Base-by-base conservation (phyloP, 2,329 filamentous ascomycete genomes). In the Aureobasidium subglaciale region DNA sequence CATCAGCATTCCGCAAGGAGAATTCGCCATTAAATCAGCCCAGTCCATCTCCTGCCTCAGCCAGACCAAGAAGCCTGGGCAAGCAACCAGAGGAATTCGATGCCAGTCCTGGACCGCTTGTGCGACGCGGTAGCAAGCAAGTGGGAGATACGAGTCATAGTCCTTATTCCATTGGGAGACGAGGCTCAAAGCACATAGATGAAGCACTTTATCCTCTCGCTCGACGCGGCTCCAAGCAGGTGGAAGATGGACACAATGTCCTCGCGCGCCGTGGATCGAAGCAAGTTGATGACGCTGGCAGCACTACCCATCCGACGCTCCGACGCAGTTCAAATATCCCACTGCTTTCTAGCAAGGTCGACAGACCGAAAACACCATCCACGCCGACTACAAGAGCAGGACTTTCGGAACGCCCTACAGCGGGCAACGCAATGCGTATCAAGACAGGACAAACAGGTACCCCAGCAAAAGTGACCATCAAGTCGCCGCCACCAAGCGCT, bases 351-450 rank as follows among this genome's bases (percentile, higher is more conserved):
- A 54, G 38, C 29, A 50, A 46, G 11, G 11, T 35, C 15, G 50
- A 54, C 37, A 29, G 50, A 18, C 50, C 50, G 5, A 54, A 54
- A 43, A 68, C 60, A 53, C 68, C 64, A 65, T 55, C 66, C 59
- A 55, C 46, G 22, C 58, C 60, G 69, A 77, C 61, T 75, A 78
- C 67, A 75, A 64, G 67, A 13, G 57, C 76, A 77, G 73, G 85
- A 74, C 64, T 82, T 1, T 71, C 71, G 5, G 75, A 78, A 60
- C 72, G 73, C 16, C 71, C 72, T 7, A 73, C 68, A n/a, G 72
- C 73, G n/a, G 75, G 72, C n/a, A 77, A 77, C 60, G 72, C 74
- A 2, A 71, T 79, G 58, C 86, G 83, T 61, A 75, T 89, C 30
- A 83, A 86, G 10, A 77, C 72, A 8, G 63, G 88, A 55, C 43